Conservation (phyloP, 768 basidiomycete species). For the Macrolepiota albuminosa region DNA sequence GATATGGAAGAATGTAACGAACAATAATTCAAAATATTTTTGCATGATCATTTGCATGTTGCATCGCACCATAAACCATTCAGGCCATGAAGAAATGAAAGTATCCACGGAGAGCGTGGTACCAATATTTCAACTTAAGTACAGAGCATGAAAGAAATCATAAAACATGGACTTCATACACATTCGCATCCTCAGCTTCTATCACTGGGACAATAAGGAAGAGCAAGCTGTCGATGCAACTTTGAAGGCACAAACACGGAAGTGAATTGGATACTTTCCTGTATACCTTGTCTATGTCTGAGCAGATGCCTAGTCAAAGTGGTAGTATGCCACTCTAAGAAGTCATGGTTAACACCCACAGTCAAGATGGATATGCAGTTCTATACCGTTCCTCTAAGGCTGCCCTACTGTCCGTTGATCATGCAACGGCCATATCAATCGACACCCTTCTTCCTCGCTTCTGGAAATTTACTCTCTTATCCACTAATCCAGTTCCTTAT, state of each 20-base stretch:
- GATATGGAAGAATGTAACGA: too few relatives aligned
- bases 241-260: conserved; percentile 28
- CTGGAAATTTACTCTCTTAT: conserved; percentile 68
- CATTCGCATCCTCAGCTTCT: conserved; percentile 22
- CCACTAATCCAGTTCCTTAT: conserved; percentile 41
- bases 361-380: conserved; percentile 23
- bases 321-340: conserved; percentile 12
- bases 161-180: conserved; percentile 23
- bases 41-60: too few relatives aligned
- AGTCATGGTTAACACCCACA: conserved; percentile 11
- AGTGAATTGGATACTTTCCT: conserved; percentile 33
- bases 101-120: too few relatives aligned
- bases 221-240: conserved; percentile 45
- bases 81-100: too few relatives aligned
- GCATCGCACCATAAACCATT: too few relatives aligned
- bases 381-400: conserved; percentile 38
- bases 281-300: conserved; percentile 16
- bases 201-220: conserved; percentile 28
- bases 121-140: too few relatives aligned
- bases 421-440: conserved; percentile 37
- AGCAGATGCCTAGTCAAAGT: neutral
- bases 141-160: too few relatives aligned
- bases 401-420: conserved; percentile 46
- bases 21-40: too few relatives aligned
- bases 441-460: conserved; percentile 65